phyloP scores from a whole-genome alignment of 805 yeast genomes.

The Candida dajiaensis region DNA sequence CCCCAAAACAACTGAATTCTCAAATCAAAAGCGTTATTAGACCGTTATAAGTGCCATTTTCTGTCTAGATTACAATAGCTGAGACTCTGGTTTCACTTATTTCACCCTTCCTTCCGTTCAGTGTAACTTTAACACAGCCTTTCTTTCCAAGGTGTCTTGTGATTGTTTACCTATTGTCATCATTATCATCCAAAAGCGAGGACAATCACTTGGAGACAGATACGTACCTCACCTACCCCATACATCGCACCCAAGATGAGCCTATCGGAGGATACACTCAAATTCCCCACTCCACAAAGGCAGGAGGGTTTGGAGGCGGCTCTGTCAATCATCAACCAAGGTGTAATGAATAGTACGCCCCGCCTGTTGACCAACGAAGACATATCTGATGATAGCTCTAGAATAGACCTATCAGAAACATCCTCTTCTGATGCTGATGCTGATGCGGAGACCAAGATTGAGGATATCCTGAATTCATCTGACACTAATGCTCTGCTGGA shows the following conservation, averaged over 20 bases:
- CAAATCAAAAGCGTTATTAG: not conserved
- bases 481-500: conserved; percentile 12
- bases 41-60: not conserved
- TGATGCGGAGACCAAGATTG: conserved; percentile 7
- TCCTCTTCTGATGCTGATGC: conserved; percentile 6
- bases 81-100: not conserved
- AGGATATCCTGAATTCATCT: conserved; percentile 12
- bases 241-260: not conserved
- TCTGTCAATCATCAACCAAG: not conserved
- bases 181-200: too few species aligned
- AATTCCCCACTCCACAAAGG: not conserved
- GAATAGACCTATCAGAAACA: not conserved
- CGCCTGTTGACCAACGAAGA: conserved; percentile 1
- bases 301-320: not conserved
- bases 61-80: not conserved
- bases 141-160: not conserved
- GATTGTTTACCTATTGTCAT: not conserved
- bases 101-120: not conserved
- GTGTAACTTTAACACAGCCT: not conserved
- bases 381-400: conserved; percentile 5
- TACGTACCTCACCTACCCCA: not conserved
- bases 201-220: too few species aligned
- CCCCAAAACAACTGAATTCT: not conserved
- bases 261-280: not conserved
- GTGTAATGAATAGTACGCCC: not conserved